Evolutionary conservation across 139 green algal species (phyloP).

Genomic region (Penium margaritaceum): DNA sequence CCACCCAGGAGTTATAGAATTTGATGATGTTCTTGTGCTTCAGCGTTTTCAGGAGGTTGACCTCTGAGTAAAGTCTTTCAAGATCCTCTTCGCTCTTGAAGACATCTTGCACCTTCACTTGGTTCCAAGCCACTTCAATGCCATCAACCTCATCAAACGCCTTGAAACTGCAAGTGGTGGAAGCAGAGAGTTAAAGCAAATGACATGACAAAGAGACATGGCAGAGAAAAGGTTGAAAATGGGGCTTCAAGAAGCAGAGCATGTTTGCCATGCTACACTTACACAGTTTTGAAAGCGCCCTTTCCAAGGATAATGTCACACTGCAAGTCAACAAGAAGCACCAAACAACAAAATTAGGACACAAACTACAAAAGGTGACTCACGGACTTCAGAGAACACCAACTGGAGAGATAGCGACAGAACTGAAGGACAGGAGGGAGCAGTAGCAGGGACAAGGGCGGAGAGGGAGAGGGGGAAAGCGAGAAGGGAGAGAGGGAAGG

Average conservation of each 20-base stretch:
- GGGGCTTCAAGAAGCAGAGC: neutral
- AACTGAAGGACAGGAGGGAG: neutral
- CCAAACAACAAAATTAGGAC: neutral
- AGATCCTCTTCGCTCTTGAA: conserved; percentile 63
- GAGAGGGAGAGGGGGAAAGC: neutral
- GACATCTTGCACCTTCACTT: conserved; percentile 71
- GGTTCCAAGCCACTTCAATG: conserved; percentile 96
- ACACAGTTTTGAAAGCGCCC: neutral
- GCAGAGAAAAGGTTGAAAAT: neutral
- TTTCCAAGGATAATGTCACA: neutral
- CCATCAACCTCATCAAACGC: conserved; percentile 89
- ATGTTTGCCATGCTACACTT: no score
- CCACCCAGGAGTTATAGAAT: conserved; percentile 91
- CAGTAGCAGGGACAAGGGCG: neutral
- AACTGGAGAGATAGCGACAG: neutral
- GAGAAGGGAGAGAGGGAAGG: neutral
- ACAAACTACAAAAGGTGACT: neutral
- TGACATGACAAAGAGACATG: neutral
- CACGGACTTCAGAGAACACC: neutral
- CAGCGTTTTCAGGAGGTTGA: conserved; percentile 90
- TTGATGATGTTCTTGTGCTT: conserved; percentile 98
- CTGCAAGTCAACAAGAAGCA: neutral
- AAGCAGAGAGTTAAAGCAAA: neutral
- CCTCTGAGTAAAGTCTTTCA: conserved; percentile 85
- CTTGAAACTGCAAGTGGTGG: conserved; percentile 64